Percentiles rank a stretch among this genome's conserved stretches.
phyloP scores from a whole-genome alignment of 2,329 filamentous ascomycete genomes.

The Colletotrichum endophyticum region DNA sequence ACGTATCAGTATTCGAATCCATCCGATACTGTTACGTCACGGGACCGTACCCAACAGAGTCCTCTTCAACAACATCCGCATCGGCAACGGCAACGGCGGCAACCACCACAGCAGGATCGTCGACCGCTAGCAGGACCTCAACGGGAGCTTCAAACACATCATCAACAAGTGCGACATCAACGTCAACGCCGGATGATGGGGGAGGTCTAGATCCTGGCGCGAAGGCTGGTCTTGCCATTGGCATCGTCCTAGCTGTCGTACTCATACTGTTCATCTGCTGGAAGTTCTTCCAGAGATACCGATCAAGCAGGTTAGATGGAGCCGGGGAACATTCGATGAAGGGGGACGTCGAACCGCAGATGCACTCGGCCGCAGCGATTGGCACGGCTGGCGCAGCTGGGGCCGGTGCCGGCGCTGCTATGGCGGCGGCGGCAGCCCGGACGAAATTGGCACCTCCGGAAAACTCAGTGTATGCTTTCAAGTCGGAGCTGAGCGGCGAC shows the following conservation, averaged over 20 bases:
- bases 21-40: constrained; percentile 17
- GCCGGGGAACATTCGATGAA: neutral
- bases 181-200: neutral
- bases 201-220: neutral
- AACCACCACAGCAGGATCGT: neutral
- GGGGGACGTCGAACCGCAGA: neutral
- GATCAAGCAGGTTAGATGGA: neutral
- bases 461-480: neutral
- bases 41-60: neutral
- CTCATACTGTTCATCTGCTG: constrained; percentile 3
- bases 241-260: neutral
- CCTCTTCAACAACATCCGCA: neutral
- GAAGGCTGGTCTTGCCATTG: constrained; percentile 14
- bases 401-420: neutral
- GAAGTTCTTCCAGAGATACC: neutral
- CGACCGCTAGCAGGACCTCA: neutral
- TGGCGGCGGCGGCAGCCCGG: neutral
- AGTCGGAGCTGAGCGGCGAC: constrained; percentile 12
- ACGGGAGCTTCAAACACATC: neutral
- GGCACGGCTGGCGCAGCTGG: neutral
- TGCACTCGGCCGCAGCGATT: neutral
- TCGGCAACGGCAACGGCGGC: neutral
- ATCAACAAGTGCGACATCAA: neutral
- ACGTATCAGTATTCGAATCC: neutral
- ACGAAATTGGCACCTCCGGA: neutral